Percentiles rank a stretch among this genome's conserved stretches.
Evolutionary conservation across 805 yeast genomes (phyloP).

Genomic region (Suhomyces sp.): DNA sequence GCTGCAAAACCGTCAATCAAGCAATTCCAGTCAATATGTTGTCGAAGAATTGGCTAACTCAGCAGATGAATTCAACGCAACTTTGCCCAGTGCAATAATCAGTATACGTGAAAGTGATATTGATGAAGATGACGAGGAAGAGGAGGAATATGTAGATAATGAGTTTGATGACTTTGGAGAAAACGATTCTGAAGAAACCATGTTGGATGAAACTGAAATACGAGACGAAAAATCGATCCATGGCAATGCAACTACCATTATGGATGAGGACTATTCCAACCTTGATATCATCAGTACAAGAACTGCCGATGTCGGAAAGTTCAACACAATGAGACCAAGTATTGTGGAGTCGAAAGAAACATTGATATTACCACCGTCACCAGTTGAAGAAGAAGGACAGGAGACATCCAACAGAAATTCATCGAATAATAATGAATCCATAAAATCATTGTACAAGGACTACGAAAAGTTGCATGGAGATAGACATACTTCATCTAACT

Average conservation of each 20-base stretch:
- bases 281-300: conserved; percentile 27
- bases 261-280: conserved; percentile 23
- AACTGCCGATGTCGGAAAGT: conserved; percentile 27
- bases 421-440: conserved; percentile 8
- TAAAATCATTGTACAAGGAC: conserved; percentile 24
- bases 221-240: conserved; percentile 10
- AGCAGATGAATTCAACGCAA: conserved; percentile 12
- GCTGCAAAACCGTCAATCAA: not conserved
- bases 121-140: conserved; percentile 22
- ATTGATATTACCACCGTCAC: conserved; percentile 9
- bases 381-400: conserved; percentile 5
- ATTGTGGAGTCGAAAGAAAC: conserved; percentile 29
- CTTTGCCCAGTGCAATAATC: conserved; percentile 4
- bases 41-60: conserved; percentile 18
- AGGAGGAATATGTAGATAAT: conserved; percentile 17
- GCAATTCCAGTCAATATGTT: conserved; percentile 11
- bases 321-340: conserved; percentile 23
- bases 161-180: conserved; percentile 12
- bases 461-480: conserved; percentile 17
- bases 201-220: conserved; percentile 16
- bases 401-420: not conserved
- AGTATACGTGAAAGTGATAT: conserved; percentile 9
- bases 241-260: conserved; percentile 1
- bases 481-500: conserved; percentile 6
- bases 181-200: conserved; percentile 18